phyloP scores from a whole-genome alignment of 2,329 filamentous ascomycete genomes.

The Cadophora gregata region DNA sequence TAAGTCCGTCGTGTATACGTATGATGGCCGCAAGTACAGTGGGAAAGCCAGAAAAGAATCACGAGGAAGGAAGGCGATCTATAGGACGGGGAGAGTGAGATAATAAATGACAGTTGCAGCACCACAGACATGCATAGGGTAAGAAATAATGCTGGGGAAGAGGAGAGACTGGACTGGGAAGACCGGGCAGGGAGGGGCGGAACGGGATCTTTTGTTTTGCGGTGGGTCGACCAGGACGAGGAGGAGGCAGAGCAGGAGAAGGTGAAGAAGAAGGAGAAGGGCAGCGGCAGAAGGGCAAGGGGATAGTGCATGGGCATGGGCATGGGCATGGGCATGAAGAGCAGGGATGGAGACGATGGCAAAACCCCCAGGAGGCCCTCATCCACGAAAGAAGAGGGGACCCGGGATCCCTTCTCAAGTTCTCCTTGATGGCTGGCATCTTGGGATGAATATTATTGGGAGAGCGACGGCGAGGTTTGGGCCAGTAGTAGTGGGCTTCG shows the following conservation, averaged over 20 bases:
- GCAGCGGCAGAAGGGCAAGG: neutral
- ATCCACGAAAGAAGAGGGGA: neutral
- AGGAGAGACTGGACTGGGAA: conserved; percentile 24
- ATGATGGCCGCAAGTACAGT: neutral
- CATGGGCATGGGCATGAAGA: neutral
- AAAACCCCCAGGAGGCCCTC: neutral
- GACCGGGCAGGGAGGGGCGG: conserved; percentile 19
- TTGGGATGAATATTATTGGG: conserved; percentile 11
- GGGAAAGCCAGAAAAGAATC: neutral
- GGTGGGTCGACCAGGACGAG: neutral
- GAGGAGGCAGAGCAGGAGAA: neutral
- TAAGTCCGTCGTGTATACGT: neutral
- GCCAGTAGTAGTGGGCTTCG: neutral
- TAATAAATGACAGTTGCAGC: conserved; percentile 33
- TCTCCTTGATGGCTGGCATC: neutral
- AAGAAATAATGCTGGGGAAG: conserved; percentile 31
- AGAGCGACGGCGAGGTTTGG: conserved; percentile 6
- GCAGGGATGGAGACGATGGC: neutral
- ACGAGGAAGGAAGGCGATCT: conserved; percentile 19
- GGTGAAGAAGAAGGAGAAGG: neutral
- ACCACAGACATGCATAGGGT: conserved; percentile 28
- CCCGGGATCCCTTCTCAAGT: too few species aligned
- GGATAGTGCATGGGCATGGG: too few species aligned
- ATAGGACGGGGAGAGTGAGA: conserved; percentile 23
- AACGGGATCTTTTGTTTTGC: conserved; percentile 16